Base-by-base conservation (phyloP, 805 yeast genomes). In the Barnettozyma wickerhamii region DNA sequence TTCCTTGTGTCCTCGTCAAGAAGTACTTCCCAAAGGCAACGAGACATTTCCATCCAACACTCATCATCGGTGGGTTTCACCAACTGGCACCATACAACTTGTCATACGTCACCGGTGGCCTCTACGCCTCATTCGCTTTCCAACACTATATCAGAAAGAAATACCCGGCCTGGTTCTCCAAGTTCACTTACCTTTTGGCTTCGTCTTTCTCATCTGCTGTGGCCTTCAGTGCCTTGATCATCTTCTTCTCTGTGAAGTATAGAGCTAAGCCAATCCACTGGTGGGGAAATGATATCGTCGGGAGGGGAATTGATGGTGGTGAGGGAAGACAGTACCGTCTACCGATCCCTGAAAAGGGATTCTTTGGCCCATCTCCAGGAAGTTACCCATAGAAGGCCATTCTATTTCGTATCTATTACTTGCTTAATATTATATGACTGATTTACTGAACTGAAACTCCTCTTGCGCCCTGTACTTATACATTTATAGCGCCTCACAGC, bases 271-370 rank as follows among this genome's bases (percentile, higher is more conserved):
- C 54, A 4, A 38, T 79, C 10, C 45, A 60, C 30, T 81, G 88
- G 88, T 81, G 88, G 88, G 88, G 88, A 1, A 79, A 77, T 42
- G 57, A 45, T n/a, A 69, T 68, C 10, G 30, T 53, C 1, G 52
- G 48, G 36, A 48, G 34, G 1, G 75, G 75, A 40, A 40, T 61
- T 30, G 75, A 71, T 35, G 67, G 63, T 30, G 62, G 59, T 30
- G 26, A 19, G 7, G 30, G 31, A 7, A 17, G 23, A 21, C 28
- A 3, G 30, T 31, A 5, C 15, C 19, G 6, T 19, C 26, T 9
- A n/a, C 31, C 23, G 20, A 47, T n/a, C 32, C 23, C 5, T 17
- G 26, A 9, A 9, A 23, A 23, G 2, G 55, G 56, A 5, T 52
- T 50, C 49, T 52, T 52, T 30, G 56, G 54, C 4, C 48, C 55